Evolutionary conservation across 352 stramenopile species (phyloP).

Genomic region (Pilasporangium apinafurcum): DNA sequence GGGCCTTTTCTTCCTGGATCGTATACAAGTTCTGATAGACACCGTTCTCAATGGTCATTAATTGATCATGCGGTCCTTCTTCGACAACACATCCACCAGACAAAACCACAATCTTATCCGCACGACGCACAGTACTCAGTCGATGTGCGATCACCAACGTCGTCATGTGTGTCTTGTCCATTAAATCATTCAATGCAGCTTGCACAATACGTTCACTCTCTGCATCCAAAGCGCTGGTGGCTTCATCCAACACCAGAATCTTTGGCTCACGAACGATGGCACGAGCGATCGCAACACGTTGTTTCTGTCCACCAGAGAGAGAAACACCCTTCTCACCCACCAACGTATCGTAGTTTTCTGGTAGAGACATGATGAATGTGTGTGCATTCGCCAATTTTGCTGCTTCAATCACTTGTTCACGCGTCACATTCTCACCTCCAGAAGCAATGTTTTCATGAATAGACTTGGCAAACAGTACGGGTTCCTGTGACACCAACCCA

Average conservation of each 20-base stretch:
- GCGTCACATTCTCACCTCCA: slow-evolving; percentile 19
- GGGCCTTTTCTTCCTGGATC: slow-evolving; percentile 11
- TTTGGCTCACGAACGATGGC: slow-evolving; percentile 14
- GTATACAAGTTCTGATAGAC: slow-evolving; percentile 63
- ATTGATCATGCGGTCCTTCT: slow-evolving; percentile 20
- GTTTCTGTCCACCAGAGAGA: slow-evolving; percentile 28
- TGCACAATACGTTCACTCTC: slow-evolving; percentile 41
- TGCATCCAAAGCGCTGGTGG: slow-evolving; percentile 14
- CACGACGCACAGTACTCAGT: slow-evolving; percentile 33
- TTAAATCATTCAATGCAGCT: slow-evolving; percentile 16
- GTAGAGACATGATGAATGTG: slow-evolving; percentile 65
- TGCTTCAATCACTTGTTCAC: slow-evolving; percentile 1
- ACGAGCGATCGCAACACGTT: slow-evolving; percentile 20
- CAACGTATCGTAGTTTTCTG: slow-evolving; percentile 69
- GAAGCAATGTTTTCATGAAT: slow-evolving; percentile 90
- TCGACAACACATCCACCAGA: slow-evolving; percentile 21
- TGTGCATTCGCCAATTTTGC: slow-evolving; percentile 21
- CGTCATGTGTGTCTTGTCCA: slow-evolving; percentile 14
- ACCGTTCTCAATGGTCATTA: slow-evolving; percentile 26
- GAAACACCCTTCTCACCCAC: slow-evolving; percentile 26
- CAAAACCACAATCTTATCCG: slow-evolving; percentile 41
- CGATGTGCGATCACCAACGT: slow-evolving; percentile 11
- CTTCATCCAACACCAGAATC: slow-evolving; percentile 21
- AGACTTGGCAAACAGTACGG: slow-evolving; percentile 85
- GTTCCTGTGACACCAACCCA: slow-evolving; percentile 78